Conservation (phyloP, 2,329 filamentous ascomycete genomes). For the Ophiostoma sp. region DNA sequence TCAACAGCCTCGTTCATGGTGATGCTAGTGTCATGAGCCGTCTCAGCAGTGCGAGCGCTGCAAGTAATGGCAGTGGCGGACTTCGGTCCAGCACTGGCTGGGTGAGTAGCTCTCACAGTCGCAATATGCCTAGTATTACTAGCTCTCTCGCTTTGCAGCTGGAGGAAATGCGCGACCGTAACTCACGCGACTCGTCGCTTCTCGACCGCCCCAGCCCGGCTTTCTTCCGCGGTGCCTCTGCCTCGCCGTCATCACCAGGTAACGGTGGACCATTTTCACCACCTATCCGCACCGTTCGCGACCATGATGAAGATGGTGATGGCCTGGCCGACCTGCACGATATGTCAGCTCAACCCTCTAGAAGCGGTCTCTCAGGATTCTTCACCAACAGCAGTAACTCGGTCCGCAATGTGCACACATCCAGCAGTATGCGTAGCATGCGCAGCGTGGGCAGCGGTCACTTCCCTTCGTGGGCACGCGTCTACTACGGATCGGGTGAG, state of each 20-base stretch:
- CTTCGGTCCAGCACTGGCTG: conserved; percentile 46
- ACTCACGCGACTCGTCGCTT: conserved; percentile 28
- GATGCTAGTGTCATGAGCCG: conserved; percentile 30
- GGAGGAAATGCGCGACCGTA: conserved; percentile 33
- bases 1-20: conserved; percentile 25
- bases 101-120: conserved; percentile 44
- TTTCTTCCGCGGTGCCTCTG: conserved; percentile 32
- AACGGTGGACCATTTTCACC: conserved; percentile 53
- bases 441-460: conserved; percentile 33
- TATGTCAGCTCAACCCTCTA: conserved; percentile 48
- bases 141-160: conserved; percentile 46
- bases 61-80: neutral
- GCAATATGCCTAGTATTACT: conserved; percentile 53
- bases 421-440: conserved; percentile 42
- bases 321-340: conserved; percentile 55
- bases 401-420: conserved; percentile 50
- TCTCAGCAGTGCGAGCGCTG: neutral
- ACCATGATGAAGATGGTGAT: conserved; percentile 60
- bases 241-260: conserved; percentile 36
- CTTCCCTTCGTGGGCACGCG: conserved; percentile 53
- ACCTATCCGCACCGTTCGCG: conserved; percentile 49
- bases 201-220: conserved; percentile 41
- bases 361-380: conserved; percentile 48
- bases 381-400: conserved; percentile 39
- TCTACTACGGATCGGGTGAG: conserved; percentile 67